Base-by-base conservation (phyloP, 164 flowering plant genomes). In the Berberis thunbergii region DNA sequence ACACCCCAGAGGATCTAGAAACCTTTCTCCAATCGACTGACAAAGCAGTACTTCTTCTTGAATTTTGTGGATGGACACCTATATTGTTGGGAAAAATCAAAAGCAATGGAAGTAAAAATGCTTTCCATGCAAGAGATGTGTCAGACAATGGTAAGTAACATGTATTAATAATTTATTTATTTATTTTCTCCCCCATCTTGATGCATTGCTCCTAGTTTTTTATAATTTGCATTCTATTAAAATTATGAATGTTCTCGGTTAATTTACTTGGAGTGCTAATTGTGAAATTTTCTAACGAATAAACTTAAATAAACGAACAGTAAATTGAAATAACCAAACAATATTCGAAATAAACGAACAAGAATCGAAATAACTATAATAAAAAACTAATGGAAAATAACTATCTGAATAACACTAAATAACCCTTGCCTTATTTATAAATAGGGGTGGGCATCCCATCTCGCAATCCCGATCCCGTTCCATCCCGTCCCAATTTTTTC, bases 41-140 rank as follows among this genome's bases (percentile, higher is more conserved):
- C 67, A 86, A 78, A 69, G 87, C 93, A 55, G 65, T 94, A 26
- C 65, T 94, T 71, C 81, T 94, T 43, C 45, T 83, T 6, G 98
- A 94, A 61, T 81, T 84, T 73, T 94, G 98, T 79, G 98, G 96
- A 59, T 91, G 97, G 97, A 72, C 91, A 10, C 64, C 77, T 10
- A 74, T 57, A 65, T 74, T 90, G 74, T 63, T 87, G 68, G 59
- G 70, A 45, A 66, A 75, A 71, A 54, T 59, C 61, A 78, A 67
- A 64, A 69, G 60, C 49, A 81, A 75, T 66, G 72, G 45, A 59
- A 77, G 74, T 54, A 72, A 72, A 46, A 60, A 57, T 74, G 72
- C 46, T 38, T 61, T 68, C 59, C 65, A 55, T 26, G 45, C 57
- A 44, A 44, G 57, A 62, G 76, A 78, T 78, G 45, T 39, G 53